Conservation (phyloP, 306 rosid species). For the Prosopis cineraria region DNA sequence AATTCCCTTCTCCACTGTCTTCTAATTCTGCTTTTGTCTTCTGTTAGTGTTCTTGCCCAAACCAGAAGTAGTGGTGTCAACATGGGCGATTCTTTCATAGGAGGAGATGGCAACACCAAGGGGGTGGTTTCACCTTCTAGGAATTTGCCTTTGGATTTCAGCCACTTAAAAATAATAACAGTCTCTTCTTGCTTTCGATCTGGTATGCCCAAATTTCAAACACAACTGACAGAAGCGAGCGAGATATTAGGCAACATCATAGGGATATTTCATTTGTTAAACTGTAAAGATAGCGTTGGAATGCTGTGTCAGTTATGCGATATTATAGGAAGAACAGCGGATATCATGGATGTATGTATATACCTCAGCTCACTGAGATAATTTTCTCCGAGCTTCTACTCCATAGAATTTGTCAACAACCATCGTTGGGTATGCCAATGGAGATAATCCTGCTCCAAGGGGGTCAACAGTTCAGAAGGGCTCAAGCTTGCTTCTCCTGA, state of each 20-base stretch:
- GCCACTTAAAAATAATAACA: not conserved
- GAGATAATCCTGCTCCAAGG: slow-evolving; percentile 36
- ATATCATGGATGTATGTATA: too few species aligned
- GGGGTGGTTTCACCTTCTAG: slow-evolving; percentile 61
- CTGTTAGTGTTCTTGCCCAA: slow-evolving; percentile 41
- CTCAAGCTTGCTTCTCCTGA: slow-evolving; percentile 42
- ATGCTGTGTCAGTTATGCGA: too few species aligned
- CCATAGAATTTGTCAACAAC: too few species aligned
- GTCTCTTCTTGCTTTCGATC: slow-evolving; percentile 50
- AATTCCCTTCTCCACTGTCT: not conserved
- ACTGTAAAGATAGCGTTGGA: too few species aligned
- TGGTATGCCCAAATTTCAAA: slow-evolving; percentile 52
- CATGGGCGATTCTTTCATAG: slow-evolving; percentile 38
- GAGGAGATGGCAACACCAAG: slow-evolving; percentile 29
- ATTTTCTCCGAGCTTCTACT: too few species aligned
- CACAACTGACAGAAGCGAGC: too few species aligned
- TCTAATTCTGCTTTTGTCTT: not conserved
- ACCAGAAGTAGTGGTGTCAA: slow-evolving; percentile 5
- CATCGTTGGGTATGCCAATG: slow-evolving; percentile 55
- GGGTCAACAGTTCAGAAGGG: slow-evolving; percentile 47
- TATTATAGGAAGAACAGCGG: too few species aligned
- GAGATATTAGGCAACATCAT: too few species aligned
- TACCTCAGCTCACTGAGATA: too few species aligned
- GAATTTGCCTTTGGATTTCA: slow-evolving; percentile 63
- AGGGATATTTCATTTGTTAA: too few species aligned